These are phyloP conservation scores for Polyporus arcularius DNA, from an alignment of 768 basidiomycete genomes.

Conservation along the genomic window DNA sequence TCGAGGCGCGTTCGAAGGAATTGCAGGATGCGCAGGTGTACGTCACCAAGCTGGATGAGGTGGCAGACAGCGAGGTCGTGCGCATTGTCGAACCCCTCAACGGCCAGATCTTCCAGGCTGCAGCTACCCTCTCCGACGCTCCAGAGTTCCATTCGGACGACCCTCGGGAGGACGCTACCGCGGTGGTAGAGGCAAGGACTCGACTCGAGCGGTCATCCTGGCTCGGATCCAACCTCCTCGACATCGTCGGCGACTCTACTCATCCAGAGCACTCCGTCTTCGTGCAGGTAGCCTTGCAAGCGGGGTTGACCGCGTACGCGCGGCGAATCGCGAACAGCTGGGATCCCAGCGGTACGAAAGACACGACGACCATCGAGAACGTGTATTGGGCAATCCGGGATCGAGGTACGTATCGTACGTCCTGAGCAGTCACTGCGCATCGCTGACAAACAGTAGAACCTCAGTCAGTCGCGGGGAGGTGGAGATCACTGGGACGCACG, in stretches of 20 bases:
- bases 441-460: conserved; percentile 1
- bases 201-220: not conserved
- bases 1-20: conserved; percentile 43
- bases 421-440: not conserved
- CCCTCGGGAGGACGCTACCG: not conserved
- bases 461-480: conserved; percentile 13
- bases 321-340: conserved; percentile 8
- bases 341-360: not conserved
- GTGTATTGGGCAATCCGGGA: not conserved
- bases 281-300: conserved; percentile 17
- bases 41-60: conserved; percentile 43
- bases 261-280: not conserved
- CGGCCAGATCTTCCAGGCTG: conserved; percentile 50
- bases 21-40: conserved; percentile 48
- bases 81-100: conserved; percentile 47
- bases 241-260: not conserved
- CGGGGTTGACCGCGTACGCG: not conserved
- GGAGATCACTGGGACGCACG: conserved; percentile 16
- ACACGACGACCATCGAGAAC: not conserved
- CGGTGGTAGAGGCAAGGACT: not conserved
- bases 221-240: not conserved
- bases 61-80: conserved; percentile 49
- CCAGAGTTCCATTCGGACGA: conserved; percentile 29
- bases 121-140: conserved; percentile 47
- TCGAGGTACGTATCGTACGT: not conserved